Percentiles rank a stretch among this genome's conserved stretches.
phyloP scores from a whole-genome alignment of 331 rosid species.

The Malus hybrid region DNA sequence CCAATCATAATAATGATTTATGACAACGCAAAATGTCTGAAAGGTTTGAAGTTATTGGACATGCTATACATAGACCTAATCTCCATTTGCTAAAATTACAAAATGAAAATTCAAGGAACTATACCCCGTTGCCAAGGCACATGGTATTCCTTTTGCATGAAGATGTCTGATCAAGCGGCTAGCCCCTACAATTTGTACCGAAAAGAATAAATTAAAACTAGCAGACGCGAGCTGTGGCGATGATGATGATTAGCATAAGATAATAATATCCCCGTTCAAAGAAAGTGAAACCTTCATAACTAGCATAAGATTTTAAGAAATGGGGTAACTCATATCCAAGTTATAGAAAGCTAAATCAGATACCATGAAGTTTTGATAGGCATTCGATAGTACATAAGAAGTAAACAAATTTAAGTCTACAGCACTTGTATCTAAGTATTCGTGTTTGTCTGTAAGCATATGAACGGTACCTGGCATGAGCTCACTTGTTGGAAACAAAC shows the following conservation, averaged over 20 bases:
- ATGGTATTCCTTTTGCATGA: conserved; percentile 70
- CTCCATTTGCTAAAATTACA: not conserved
- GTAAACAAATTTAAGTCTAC: not conserved
- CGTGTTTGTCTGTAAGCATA: not conserved
- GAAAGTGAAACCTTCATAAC: not conserved
- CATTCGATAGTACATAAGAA: not conserved
- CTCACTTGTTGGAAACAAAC: conserved; percentile 66
- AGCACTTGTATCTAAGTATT: not conserved
- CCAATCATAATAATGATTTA: not conserved
- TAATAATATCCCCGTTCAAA: not conserved
- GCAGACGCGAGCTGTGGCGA: not conserved
- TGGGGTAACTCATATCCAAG: not conserved
- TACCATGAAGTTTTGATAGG: not conserved
- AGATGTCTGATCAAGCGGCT: conserved; percentile 66
- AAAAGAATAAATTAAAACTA: conserved; percentile 7
- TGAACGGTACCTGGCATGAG: conserved; percentile 68
- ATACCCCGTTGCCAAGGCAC: conserved; percentile 87
- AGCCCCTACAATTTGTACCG: conserved; percentile 46
- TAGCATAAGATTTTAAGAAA: not conserved
- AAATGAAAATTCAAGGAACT: too few relatives aligned
- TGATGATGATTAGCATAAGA: not conserved
- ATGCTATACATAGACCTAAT: not conserved
- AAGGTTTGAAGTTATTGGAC: not conserved
- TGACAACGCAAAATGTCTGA: not conserved
- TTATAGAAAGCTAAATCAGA: not conserved